Evolutionary conservation across 306 rosid species (phyloP).

Genomic region (Citrullus amarus): DNA sequence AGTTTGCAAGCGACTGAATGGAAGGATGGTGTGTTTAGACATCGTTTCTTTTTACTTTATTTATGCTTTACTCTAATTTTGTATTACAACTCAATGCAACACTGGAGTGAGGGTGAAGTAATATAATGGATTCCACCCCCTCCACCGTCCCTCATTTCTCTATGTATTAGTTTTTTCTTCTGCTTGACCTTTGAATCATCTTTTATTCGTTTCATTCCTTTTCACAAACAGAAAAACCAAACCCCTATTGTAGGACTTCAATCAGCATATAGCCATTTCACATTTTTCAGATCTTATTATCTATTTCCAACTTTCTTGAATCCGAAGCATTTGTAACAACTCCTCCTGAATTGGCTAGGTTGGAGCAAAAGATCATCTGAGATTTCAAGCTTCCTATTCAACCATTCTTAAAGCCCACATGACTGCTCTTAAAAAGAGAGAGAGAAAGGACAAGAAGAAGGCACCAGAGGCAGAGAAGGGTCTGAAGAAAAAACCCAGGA

Average conservation of each 20-base stretch:
- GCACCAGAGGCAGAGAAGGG: slow-evolving; percentile 44
- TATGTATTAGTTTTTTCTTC: not conserved
- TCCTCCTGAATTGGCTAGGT: slow-evolving; percentile 42
- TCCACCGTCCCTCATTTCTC: not conserved
- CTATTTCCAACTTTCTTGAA: not conserved
- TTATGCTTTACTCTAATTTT: not conserved
- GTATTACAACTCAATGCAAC: not conserved
- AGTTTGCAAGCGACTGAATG: not conserved
- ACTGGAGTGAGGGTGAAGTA: not conserved
- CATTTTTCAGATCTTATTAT: not conserved
- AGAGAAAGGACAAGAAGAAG: slow-evolving; percentile 92
- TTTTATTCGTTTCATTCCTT: not conserved
- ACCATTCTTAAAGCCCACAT: slow-evolving; percentile 90
- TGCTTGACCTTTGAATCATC: not conserved
- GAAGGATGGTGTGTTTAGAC: not conserved
- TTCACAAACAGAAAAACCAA: not conserved
- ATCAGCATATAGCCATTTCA: not conserved
- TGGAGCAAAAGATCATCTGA: slow-evolving; percentile 88
- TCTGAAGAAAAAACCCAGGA: slow-evolving; percentile 42
- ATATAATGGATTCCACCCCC: not conserved
- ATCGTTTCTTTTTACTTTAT: not conserved
- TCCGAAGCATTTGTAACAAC: not conserved
- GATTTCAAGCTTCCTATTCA: slow-evolving; percentile 95
- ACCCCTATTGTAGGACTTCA: not conserved
- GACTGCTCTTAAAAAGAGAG: slow-evolving; percentile 94